Percentiles rank a stretch among this genome's conserved stretches.
Conservation (phyloP, 1,284 basidiomycete species). For the Moniliella sp. region DNA sequence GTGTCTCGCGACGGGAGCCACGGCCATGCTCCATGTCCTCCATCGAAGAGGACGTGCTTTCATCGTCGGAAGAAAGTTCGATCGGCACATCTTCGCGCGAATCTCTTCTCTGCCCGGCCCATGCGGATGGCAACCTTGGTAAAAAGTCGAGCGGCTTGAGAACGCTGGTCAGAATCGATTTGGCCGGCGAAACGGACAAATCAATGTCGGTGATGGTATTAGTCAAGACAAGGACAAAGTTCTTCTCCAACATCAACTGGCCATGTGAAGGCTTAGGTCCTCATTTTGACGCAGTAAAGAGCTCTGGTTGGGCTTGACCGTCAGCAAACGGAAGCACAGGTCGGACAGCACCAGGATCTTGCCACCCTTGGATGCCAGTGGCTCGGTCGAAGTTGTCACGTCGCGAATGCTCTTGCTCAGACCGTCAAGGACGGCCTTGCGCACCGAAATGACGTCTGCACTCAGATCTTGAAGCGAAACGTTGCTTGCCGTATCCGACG, state of each 20-base stretch:
- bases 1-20: conserved; percentile 54
- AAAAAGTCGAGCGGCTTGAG: conserved; percentile 75
- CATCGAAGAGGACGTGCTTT: too few relatives aligned
- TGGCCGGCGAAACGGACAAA: conserved; percentile 79
- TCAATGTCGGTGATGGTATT: conserved; percentile 76
- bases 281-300: conserved; percentile 37
- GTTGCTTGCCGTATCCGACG: conserved; percentile 51
- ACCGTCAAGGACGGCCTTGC: conserved; percentile 72
- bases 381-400: conserved; percentile 42
- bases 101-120: conserved; percentile 50
- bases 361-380: conserved; percentile 60
- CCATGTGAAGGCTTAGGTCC: conserved; percentile 67
- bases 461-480: conserved; percentile 46
- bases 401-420: conserved; percentile 74
- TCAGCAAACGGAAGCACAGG: conserved; percentile 66
- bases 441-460: conserved; percentile 52
- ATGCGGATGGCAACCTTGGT: conserved; percentile 93
- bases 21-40: conserved; percentile 38
- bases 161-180: conserved; percentile 60
- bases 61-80: too few relatives aligned
- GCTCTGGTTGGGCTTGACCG: conserved; percentile 45
- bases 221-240: conserved; percentile 72
- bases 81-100: too few relatives aligned
- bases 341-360: conserved; percentile 68
- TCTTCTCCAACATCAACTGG: conserved; percentile 95